Evolutionary conservation across 2,329 filamentous ascomycete species (phyloP), one percentile per base, ranked within the genome.

Genomic region (Westerdykella aurantiaca): DNA sequence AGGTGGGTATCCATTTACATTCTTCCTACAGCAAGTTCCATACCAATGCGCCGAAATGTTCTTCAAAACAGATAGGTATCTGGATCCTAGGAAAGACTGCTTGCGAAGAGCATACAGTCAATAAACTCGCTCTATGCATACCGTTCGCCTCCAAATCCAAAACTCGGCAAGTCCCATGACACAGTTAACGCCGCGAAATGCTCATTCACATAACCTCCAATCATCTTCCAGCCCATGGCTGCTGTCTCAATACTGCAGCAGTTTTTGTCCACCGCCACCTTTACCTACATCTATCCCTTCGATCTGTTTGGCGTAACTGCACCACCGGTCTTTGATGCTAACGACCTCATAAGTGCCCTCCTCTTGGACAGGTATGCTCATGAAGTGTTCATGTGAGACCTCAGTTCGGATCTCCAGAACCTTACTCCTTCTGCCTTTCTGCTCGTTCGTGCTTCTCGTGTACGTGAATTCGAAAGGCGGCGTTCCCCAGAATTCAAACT

Each of bases 401-500:
- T 96, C 90, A 53, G 93, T 89, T 55, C 87, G 81, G 52, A 94
- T 96, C 71, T 98, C 94, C 14, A 98, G 76, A 29, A 98, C 80
- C 57, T 57, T 61, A 37, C 58, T 86, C 66, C 88, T 86, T 54
- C 60, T 60, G 1, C 68, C 66, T 11, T 59, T 57, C 1, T 85
- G 85, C n/a, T 82, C 83, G 63, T 95, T 95, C 37, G 88, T 88
- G 68, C 85, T 93, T 49, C 93, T 79, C 16, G 89, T 97, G 67
- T 95, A 97, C 45, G 91, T 96, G 64, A 97, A 98, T 69, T 97
- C 93, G 60, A 98, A 98, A 1, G 93, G 93, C 49, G 93, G 89
- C 5, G 87, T 90, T 44, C 94, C 93, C 73, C 86, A 90, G 70
- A 98, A 98, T 58, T 95, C 87, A 57, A 98, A 97, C 6, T 88